Conservation (phyloP, 2,329 filamentous ascomycete genomes). For the Fusarium sambucinum region DNA sequence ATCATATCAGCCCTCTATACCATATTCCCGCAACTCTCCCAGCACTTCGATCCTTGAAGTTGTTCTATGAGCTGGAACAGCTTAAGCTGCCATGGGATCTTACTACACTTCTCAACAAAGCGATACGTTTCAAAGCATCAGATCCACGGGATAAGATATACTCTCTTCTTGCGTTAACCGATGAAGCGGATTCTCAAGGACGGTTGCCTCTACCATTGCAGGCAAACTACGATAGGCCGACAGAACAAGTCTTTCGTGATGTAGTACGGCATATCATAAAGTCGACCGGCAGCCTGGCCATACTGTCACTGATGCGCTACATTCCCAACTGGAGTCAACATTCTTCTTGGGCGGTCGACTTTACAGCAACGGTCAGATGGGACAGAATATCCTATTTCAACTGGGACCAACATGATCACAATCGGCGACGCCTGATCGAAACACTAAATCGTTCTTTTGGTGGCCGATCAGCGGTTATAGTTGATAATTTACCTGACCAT, state of each 20-base stretch:
- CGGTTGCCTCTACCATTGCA: rapidly evolving
- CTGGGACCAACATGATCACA: rapidly evolving
- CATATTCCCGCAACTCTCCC: background rate
- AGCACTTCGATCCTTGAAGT: background rate
- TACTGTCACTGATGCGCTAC: rapidly evolving
- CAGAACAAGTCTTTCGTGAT: background rate
- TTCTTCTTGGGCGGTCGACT: background rate
- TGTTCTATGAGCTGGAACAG: background rate
- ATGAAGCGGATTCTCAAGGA: background rate
- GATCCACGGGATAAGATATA: background rate
- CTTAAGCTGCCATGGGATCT: background rate
- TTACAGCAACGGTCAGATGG: background rate
- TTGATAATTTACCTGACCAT: background rate
- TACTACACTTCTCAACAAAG: background rate
- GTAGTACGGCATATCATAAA: background rate
- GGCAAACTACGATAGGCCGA: background rate
- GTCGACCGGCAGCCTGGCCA: rapidly evolving
- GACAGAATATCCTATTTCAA: background rate
- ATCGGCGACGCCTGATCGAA: rapidly evolving
- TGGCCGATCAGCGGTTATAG: rapidly evolving
- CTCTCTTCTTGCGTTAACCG: background rate
- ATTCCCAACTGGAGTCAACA: background rate
- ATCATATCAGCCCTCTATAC: background rate
- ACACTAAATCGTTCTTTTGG: rapidly evolving
- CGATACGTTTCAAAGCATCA: background rate